Percentiles rank a stretch among this genome's conserved stretches.
Conservation (phyloP, 768 basidiomycete genomes). For the Pleurotus tuoliensis region DNA sequence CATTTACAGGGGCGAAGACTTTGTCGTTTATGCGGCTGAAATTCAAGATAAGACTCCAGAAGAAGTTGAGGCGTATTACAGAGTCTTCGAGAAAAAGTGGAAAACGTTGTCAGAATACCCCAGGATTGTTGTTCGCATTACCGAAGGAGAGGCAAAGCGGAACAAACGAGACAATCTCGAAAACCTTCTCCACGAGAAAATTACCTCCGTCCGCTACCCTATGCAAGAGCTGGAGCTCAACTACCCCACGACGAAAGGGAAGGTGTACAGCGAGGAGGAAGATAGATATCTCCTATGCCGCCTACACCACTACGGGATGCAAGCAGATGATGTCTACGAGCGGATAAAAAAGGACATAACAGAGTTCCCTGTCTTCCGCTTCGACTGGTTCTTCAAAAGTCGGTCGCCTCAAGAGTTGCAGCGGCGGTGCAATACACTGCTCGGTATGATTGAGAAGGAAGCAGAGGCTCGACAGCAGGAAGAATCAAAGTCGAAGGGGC, state of each 20-base stretch:
- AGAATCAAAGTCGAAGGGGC: constrained; percentile 58
- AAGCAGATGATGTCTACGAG: constrained; percentile 87
- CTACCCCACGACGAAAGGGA: constrained; percentile 94
- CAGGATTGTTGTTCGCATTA: constrained; percentile 77
- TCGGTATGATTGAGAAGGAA: constrained; percentile 93
- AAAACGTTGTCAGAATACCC: constrained; percentile 79
- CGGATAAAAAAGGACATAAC: constrained; percentile 94
- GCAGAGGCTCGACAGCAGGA: constrained; percentile 65
- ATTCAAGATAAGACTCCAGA: constrained; percentile 81
- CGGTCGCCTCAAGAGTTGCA: constrained; percentile 86
- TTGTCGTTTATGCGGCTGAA: constrained; percentile 71
- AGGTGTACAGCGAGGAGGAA: constrained; percentile 95
- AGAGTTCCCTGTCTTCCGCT: constrained; percentile 95
- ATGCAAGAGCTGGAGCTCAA: constrained; percentile 97
- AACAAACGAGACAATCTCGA: constrained; percentile 81
- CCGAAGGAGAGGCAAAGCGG: constrained; percentile 87
- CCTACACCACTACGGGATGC: constrained; percentile 86
- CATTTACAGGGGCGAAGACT: constrained; percentile 52
- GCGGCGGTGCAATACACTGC: constrained; percentile 80
- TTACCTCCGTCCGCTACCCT: constrained; percentile 78
- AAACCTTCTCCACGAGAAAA: constrained; percentile 75
- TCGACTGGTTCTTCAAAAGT: constrained; percentile 98
- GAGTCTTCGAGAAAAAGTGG: constrained; percentile 88
- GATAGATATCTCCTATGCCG: constrained; percentile 93
- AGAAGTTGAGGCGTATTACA: constrained; percentile 75